Evolutionary conservation across 2,329 filamentous ascomycete species (phyloP).

Genomic region (Fusarium ambrosium): DNA sequence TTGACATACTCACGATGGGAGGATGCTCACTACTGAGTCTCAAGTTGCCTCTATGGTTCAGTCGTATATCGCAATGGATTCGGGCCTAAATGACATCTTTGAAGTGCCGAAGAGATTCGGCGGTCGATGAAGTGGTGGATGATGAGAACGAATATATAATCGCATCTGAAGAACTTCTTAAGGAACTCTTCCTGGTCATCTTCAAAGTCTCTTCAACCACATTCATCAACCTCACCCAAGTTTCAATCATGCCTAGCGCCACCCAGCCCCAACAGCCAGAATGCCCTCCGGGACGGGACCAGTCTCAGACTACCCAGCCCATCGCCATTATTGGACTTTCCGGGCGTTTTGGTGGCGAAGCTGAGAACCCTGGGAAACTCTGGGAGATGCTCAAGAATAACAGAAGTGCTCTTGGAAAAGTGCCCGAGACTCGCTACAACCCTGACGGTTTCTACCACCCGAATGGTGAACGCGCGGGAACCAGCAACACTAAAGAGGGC

Average conservation of each 20-base stretch:
- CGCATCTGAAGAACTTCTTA: neutral
- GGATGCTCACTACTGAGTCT: neutral
- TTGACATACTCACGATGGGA: neutral
- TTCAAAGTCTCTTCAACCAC: neutral
- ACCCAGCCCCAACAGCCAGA: neutral
- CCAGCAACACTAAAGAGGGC: constrained; percentile 52
- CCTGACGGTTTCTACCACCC: constrained; percentile 58
- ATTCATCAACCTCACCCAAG: neutral
- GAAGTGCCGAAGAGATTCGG: neutral
- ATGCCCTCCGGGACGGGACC: neutral
- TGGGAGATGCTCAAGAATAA: constrained; percentile 59
- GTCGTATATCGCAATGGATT: neutral
- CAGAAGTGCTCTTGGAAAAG: constrained; percentile 56
- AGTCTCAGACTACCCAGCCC: neutral
- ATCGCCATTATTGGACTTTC: constrained; percentile 62
- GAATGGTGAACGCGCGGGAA: constrained; percentile 58
- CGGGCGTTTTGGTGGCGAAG: constrained; percentile 60
- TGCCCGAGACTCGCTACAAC: constrained; percentile 63
- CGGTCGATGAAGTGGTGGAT: neutral
- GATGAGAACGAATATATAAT: neutral
- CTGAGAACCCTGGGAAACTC: constrained; percentile 58
- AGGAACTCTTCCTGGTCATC: neutral
- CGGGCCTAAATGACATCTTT: neutral
- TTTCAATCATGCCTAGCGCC: neutral
- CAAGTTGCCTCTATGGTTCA: neutral